Evolutionary conservation across 2,329 filamentous ascomycete genomes (phyloP).

Genomic region (Diaporthe sp.): DNA sequence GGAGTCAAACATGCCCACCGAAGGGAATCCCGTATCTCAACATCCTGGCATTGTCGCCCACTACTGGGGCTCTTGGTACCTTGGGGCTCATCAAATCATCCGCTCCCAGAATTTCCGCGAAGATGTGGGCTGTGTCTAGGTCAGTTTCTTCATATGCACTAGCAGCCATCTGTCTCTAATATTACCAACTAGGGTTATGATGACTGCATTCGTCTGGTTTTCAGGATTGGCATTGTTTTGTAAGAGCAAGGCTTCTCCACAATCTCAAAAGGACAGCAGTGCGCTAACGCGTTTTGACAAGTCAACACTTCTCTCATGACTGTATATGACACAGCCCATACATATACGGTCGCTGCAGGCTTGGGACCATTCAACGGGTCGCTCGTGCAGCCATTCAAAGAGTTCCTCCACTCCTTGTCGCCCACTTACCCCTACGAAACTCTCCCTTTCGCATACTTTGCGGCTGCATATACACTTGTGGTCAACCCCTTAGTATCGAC

Average conservation of each 20-base stretch:
- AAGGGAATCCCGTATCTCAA: background rate
- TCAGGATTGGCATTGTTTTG: background rate
- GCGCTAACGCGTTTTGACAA: background rate
- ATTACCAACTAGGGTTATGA: accelerated
- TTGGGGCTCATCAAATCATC: background rate
- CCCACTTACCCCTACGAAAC: slow-evolving; percentile 15
- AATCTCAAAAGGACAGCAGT: no score
- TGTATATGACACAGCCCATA: slow-evolving; percentile 39
- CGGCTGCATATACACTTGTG: slow-evolving; percentile 37
- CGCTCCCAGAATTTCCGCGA: background rate
- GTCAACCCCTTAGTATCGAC: slow-evolving; percentile 34
- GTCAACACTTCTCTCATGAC: slow-evolving; percentile 39
- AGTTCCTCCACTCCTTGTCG: slow-evolving; percentile 1
- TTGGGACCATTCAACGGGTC: slow-evolving; percentile 41
- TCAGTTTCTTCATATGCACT: background rate
- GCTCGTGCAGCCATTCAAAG: slow-evolving; percentile 35
- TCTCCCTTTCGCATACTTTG: slow-evolving; percentile 36
- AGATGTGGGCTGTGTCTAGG: background rate
- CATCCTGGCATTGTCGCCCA: background rate
- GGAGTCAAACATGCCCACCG: background rate
- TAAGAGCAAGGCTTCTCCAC: background rate
- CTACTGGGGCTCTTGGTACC: background rate
- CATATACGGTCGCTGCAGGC: slow-evolving; percentile 39
- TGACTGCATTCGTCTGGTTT: background rate
- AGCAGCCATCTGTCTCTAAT: no score